phyloP scores from a whole-genome alignment of 495 filamentous ascomycete genomes.

The Tuber magnatum region DNA sequence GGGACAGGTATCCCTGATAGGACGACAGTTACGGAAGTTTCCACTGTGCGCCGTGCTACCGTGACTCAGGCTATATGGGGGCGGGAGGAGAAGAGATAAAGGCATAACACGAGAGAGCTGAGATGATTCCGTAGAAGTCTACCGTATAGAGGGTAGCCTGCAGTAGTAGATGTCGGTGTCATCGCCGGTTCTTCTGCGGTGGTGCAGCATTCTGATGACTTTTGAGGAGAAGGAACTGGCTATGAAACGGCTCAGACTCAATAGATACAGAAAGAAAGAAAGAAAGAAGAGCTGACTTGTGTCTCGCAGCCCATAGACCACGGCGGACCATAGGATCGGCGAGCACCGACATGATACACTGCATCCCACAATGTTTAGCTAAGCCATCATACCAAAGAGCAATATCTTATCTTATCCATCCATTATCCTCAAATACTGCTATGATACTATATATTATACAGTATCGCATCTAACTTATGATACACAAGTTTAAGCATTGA shows the following conservation, averaged over 20 bases:
- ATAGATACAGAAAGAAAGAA: background rate
- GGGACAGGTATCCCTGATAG: too few relatives aligned
- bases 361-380: background rate
- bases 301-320: background rate
- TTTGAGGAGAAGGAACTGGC: background rate
- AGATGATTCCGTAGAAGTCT: background rate
- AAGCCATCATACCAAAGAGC: background rate
- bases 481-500: background rate
- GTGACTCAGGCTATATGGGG: too few relatives aligned
- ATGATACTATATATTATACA: too few relatives aligned
- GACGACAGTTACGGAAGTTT: too few relatives aligned
- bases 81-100: background rate
- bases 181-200: background rate
- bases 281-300: background rate
- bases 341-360: background rate
- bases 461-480: too few relatives aligned
- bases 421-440: background rate
- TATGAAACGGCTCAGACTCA: background rate
- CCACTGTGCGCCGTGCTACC: too few relatives aligned
- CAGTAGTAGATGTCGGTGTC: background rate
- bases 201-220: background rate
- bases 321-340: background rate
- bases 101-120: background rate
- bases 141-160: background rate
- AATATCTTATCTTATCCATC: background rate